Conservation (phyloP, 495 filamentous ascomycete genomes). For the Astrothelium macrocarpum region DNA sequence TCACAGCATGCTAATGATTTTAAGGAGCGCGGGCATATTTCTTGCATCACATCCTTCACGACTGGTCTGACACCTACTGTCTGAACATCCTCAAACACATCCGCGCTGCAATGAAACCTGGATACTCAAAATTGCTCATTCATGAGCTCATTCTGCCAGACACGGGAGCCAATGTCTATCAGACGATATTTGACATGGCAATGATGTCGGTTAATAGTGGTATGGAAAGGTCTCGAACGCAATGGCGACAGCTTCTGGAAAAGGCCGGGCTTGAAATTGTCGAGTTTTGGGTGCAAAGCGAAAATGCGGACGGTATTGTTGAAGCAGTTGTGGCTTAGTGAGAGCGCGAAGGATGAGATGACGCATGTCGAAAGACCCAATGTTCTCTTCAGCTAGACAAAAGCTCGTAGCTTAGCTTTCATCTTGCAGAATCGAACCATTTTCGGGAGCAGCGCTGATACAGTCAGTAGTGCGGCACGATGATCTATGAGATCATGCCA, state of each 20-base stretch:
- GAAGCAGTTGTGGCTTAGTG: too few relatives aligned
- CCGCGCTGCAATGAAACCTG: conserved; percentile 36
- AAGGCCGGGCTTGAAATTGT: neutral
- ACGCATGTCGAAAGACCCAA: too few relatives aligned
- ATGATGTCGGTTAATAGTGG: neutral
- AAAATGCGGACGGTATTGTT: neutral
- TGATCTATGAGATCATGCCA: too few relatives aligned
- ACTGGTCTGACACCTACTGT: conserved; percentile 29
- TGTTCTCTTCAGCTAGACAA: too few relatives aligned
- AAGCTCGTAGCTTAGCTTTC: too few relatives aligned
- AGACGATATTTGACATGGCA: neutral
- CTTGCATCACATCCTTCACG: conserved; percentile 15
- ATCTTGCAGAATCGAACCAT: too few relatives aligned
- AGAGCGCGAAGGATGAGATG: too few relatives aligned
- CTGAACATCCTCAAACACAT: conserved; percentile 29
- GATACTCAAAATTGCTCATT: conserved; percentile 39
- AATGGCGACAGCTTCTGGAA: neutral
- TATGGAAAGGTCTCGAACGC: neutral
- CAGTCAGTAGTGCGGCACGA: too few relatives aligned
- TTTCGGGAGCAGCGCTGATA: too few relatives aligned
- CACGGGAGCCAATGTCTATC: conserved; percentile 22
- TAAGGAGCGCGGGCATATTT: conserved; percentile 23
- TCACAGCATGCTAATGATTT: too few relatives aligned
- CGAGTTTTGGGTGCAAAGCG: neutral
- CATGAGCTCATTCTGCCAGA: conserved; percentile 40